These are phyloP conservation scores for Claviceps sp. DNA, from an alignment of 2,329 filamentous ascomycete species.

Conservation along the genomic window DNA sequence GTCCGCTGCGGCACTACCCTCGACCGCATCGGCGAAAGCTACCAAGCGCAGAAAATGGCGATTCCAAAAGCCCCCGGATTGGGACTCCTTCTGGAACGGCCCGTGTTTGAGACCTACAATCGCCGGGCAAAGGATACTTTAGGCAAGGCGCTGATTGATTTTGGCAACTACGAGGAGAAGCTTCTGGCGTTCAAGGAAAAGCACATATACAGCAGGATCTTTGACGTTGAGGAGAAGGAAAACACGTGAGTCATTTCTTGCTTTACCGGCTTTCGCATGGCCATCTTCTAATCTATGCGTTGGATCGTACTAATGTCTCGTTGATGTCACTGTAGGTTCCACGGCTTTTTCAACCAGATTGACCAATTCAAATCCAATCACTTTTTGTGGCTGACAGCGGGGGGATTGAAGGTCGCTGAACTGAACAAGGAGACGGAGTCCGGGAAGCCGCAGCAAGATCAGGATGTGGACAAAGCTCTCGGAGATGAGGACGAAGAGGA, in stretches of 20 bases:
- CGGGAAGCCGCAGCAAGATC: conserved; percentile 26
- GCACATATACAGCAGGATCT: conserved; percentile 87
- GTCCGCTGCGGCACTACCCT: conserved; percentile 72
- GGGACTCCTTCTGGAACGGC: conserved; percentile 76
- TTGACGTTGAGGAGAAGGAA: conserved; percentile 74
- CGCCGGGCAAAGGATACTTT: conserved; percentile 50
- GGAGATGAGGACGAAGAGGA: conserved; percentile 40
- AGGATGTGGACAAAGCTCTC: conserved; percentile 31
- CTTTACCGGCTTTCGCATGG: neutral
- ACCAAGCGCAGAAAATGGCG: conserved; percentile 57
- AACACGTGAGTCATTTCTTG: conserved; percentile 53
- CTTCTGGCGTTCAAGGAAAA: conserved; percentile 82
- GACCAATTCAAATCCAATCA: conserved; percentile 59
- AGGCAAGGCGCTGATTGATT: conserved; percentile 59
- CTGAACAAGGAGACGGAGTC: conserved; percentile 15
- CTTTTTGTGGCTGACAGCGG: conserved; percentile 63
- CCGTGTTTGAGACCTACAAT: conserved; percentile 87
- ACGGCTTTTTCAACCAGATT: conserved; percentile 66
- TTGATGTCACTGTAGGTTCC: conserved; percentile 39
- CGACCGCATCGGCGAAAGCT: conserved; percentile 59
- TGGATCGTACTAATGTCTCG: conserved; percentile 6
- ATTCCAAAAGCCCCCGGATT: conserved; percentile 91
- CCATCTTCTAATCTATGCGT: neutral
- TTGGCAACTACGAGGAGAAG: conserved; percentile 60
- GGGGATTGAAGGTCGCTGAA: conserved; percentile 49